Evolutionary conservation across 768 basidiomycete genomes (phyloP).

Genomic region (Suillus discolor): DNA sequence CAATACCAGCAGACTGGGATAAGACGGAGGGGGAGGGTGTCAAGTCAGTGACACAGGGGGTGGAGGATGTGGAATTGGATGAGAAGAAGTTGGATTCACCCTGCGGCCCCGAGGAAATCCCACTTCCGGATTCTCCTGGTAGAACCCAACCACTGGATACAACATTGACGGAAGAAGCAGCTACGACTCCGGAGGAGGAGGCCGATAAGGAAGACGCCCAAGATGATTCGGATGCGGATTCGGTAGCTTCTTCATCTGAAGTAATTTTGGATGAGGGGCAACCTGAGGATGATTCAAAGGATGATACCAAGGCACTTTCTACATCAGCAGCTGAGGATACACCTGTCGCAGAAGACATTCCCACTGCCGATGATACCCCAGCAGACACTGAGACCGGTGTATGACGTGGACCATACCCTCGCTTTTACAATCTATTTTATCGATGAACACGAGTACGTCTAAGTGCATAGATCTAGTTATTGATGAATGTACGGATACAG

Average conservation of each 20-base stretch:
- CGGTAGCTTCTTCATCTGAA: constrained; percentile 26
- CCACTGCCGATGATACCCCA: constrained; percentile 14
- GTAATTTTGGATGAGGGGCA: constrained; percentile 11
- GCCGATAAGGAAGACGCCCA: constrained; percentile 15
- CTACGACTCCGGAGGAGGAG: constrained; percentile 13
- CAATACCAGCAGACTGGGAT: constrained; percentile 25
- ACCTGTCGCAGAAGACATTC: constrained; percentile 12
- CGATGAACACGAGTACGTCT: neutral
- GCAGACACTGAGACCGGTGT: constrained; percentile 9
- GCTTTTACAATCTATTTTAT: neutral
- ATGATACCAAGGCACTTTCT: constrained; percentile 11
- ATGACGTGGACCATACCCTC: neutral
- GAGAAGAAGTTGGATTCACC: constrained; percentile 29
- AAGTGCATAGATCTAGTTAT: constrained; percentile 7
- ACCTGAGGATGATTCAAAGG: constrained; percentile 3
- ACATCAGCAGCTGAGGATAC: constrained; percentile 10
- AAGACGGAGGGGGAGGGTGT: constrained; percentile 48
- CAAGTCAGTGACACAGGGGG: constrained; percentile 72
- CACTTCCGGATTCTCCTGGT: constrained; percentile 42
- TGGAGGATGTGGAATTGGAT: constrained; percentile 66
- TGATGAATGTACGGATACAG: constrained; percentile 3
- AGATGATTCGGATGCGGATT: constrained; percentile 18
- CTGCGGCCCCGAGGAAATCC: constrained; percentile 34
- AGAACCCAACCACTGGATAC: constrained; percentile 22
- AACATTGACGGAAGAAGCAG: constrained; percentile 10